phyloP scores from a whole-genome alignment of 2,329 filamentous ascomycete genomes.

The Cryphonectria naterciae region DNA sequence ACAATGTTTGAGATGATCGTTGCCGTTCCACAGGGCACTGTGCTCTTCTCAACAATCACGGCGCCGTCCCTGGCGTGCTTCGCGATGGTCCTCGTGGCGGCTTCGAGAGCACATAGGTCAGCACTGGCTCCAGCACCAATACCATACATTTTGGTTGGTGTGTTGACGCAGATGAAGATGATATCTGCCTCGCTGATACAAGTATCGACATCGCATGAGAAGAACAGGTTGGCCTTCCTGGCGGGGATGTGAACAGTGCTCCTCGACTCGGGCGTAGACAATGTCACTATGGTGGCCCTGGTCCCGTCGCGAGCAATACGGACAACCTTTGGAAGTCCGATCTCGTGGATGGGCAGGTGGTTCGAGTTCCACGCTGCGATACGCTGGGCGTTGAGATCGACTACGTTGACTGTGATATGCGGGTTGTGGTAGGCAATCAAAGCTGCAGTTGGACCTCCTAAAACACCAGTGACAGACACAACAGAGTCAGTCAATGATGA shows the following conservation, averaged over 20 bases:
- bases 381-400: conserved; percentile 58
- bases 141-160: conserved; percentile 62
- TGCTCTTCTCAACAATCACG: conserved; percentile 68
- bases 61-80: conserved; percentile 54
- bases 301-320: conserved; percentile 47
- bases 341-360: conserved; percentile 63
- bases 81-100: conserved; percentile 58
- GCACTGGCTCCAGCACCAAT: conserved; percentile 60
- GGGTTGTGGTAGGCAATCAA: conserved; percentile 64
- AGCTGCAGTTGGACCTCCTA: conserved; percentile 63
- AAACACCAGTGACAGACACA: too few relatives aligned
- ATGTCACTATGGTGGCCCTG: conserved; percentile 34
- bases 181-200: conserved; percentile 60
- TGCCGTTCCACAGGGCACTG: conserved; percentile 64
- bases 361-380: conserved; percentile 62
- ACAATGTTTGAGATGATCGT: conserved; percentile 60
- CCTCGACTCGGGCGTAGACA: conserved; percentile 30
- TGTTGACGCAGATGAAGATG: conserved; percentile 67
- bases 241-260: conserved; percentile 34
- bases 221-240: conserved; percentile 59
- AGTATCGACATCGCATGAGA: conserved; percentile 57
- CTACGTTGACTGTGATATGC: conserved; percentile 59
- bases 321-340: conserved; percentile 58
- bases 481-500: too few relatives aligned
- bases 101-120: conserved; percentile 60